These are phyloP conservation scores for Eucalyptus tenuipes DNA, from an alignment of 345 rosid species.

Conservation along the genomic window DNA sequence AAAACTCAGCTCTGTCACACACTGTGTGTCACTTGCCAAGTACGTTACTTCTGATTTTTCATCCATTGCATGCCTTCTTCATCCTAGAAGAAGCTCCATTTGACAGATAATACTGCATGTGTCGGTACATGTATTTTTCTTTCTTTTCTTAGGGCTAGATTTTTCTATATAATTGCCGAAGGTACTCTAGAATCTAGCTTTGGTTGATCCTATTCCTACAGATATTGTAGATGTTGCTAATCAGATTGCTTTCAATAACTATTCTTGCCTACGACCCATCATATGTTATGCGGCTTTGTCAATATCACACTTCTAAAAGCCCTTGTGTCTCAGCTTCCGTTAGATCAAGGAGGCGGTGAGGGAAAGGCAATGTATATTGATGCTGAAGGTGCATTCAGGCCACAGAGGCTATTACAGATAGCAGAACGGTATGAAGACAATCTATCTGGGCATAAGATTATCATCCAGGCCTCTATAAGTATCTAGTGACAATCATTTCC, in stretches of 20 bases:
- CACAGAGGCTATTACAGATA: conserved; percentile 89
- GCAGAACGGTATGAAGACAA: conserved; percentile 54
- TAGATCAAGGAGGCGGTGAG: conserved; percentile 99
- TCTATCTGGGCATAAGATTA: background rate
- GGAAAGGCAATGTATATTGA: conserved; percentile 98
- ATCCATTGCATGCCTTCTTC: background rate
- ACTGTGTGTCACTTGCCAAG: conserved; percentile 96
- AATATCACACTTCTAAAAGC: background rate
- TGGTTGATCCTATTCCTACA: background rate
- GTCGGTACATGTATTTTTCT: background rate
- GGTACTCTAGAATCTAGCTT: background rate
- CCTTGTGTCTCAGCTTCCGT: conserved; percentile 56
- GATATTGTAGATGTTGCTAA: background rate
- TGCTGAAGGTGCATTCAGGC: conserved; percentile 97
- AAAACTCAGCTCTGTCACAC: conserved; percentile 98
- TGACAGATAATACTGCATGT: background rate
- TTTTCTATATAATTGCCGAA: background rate
- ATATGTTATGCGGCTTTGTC: background rate
- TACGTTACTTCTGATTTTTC: background rate
- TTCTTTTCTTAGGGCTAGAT: background rate
- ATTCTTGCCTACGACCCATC: background rate
- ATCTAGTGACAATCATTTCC: background rate
- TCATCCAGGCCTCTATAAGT: background rate
- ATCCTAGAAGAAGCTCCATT: background rate
- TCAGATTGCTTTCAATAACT: background rate